Conservation (phyloP, 306 rosid species). For the Cicer bijugum region DNA sequence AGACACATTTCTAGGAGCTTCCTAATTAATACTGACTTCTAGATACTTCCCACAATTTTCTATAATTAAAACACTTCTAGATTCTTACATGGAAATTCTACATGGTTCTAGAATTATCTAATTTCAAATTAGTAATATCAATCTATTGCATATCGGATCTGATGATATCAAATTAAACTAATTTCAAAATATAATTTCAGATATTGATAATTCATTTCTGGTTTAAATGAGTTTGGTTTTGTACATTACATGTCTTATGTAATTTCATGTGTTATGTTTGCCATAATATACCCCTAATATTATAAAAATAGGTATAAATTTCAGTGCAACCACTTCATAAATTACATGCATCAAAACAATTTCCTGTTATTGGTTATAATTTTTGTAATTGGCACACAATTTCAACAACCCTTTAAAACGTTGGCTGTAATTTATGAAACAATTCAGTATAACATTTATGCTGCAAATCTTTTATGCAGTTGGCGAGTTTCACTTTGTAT, state of each 20-base stretch:
- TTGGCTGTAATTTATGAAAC: background rate
- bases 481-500: constrained; percentile 72
- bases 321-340: background rate
- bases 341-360: background rate
- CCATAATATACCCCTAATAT: background rate
- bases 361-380: background rate
- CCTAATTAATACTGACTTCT: no score
- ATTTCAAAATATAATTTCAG: background rate
- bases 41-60: no score
- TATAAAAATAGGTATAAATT: background rate
- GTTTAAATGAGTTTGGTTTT: background rate
- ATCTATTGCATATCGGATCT: background rate
- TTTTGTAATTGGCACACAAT: background rate
- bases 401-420: background rate
- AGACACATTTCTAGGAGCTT: no score
- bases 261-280: constrained; percentile 10
- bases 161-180: background rate
- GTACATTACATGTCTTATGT: background rate
- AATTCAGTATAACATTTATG: background rate
- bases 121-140: background rate
- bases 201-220: background rate
- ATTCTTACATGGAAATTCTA: no score
- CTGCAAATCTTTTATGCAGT: constrained; percentile 51
- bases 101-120: no score
- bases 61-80: no score